Conservation (phyloP, 2,329 filamentous ascomycete genomes). For the Aspergillus aculeatus region DNA sequence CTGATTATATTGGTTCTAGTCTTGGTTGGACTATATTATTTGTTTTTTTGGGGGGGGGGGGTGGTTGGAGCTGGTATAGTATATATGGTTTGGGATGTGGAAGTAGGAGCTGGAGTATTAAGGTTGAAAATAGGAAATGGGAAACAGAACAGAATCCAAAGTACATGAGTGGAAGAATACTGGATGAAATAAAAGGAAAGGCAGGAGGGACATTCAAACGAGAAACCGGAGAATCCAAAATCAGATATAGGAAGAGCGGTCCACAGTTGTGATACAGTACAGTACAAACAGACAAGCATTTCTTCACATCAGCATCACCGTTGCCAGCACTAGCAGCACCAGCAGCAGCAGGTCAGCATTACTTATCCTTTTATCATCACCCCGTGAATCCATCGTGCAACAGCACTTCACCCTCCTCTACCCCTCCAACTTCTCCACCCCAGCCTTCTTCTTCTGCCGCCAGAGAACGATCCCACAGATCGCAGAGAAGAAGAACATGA, state of each 20-base stretch:
- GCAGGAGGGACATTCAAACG: not conserved
- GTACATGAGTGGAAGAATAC: too few species aligned
- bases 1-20: not conserved
- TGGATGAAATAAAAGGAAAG: not conserved
- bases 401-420: not conserved
- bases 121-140: too few species aligned
- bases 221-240: not conserved
- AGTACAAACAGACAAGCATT: not conserved
- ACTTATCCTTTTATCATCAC: too few species aligned
- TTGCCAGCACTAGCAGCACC: too few species aligned
- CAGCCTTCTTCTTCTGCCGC: conserved; percentile 56
- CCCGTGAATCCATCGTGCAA: too few species aligned
- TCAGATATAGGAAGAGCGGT: not conserved
- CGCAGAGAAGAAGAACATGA: conserved; percentile 65
- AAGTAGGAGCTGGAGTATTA: not conserved
- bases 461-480: conserved; percentile 62
- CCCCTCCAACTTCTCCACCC: conserved; percentile 19
- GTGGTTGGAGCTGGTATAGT: not conserved
- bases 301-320: too few species aligned
- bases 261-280: not conserved
- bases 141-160: too few species aligned
- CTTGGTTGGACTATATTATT: not conserved
- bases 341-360: too few species aligned
- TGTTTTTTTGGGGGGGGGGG: too few species aligned
- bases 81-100: not conserved